Conservation (phyloP, 2,329 filamentous ascomycete species). For the Monilinia polystroma region DNA sequence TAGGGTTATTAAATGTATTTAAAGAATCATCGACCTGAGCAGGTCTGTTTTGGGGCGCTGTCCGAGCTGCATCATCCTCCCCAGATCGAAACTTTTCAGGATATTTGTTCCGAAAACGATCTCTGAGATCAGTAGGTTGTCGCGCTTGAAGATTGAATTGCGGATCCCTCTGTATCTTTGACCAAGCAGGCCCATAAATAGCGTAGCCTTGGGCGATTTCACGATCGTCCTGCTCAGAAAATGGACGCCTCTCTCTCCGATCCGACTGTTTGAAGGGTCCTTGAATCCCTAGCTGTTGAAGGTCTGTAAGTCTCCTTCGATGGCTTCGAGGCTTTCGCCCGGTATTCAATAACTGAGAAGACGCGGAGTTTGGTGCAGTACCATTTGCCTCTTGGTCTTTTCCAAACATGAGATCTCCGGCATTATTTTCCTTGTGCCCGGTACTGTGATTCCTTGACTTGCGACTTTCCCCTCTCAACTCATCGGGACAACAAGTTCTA, state of each 20-base stretch:
- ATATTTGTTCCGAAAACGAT: conserved; percentile 64
- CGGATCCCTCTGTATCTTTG: conserved; percentile 61
- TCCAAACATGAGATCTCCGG: conserved; percentile 46
- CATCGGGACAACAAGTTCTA: conserved; percentile 62
- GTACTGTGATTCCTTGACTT: neutral
- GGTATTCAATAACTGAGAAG: conserved; percentile 28
- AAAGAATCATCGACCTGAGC: neutral
- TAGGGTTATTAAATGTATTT: conserved; percentile 1
- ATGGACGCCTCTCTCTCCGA: conserved; percentile 59
- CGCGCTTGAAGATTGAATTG: conserved; percentile 57
- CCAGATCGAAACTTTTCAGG: conserved; percentile 50
- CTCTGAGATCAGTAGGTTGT: conserved; percentile 62
- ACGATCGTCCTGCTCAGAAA: conserved; percentile 61
- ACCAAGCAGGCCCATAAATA: conserved; percentile 62
- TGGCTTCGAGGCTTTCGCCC: conserved; percentile 54
- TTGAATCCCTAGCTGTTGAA: conserved; percentile 58
- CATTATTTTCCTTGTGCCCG: conserved; percentile 10
- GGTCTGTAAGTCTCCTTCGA: conserved; percentile 55
- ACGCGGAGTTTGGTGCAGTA: conserved; percentile 34
- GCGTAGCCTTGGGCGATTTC: conserved; percentile 61
- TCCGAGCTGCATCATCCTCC: neutral
- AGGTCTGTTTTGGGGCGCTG: conserved; percentile 11
- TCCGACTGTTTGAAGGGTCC: conserved; percentile 62
- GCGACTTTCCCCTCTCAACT: conserved; percentile 50
- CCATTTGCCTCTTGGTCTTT: conserved; percentile 28